A percentile compares a stretch with the other conserved stretches of the same genome.
phyloP scores from a whole-genome alignment of 495 filamentous ascomycete species.

The Lophium mytilinum region DNA sequence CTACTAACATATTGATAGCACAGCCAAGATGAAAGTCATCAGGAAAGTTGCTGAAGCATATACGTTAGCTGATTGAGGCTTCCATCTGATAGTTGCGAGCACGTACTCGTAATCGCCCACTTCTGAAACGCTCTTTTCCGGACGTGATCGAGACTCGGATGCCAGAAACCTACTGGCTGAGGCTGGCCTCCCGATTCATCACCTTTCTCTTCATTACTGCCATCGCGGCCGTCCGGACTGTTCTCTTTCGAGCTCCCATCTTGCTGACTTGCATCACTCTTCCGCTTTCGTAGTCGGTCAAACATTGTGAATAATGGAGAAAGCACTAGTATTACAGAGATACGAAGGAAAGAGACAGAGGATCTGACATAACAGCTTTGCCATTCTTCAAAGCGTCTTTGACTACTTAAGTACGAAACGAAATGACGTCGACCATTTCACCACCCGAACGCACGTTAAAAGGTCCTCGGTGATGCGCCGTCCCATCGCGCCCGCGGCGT shows the following conservation, averaged over 20 bases:
- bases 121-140: neutral
- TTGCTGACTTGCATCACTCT: neutral
- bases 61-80: neutral
- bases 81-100: neutral
- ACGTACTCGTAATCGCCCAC: neutral
- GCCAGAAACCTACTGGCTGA: slow-evolving; percentile 1
- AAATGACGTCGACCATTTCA: too few relatives aligned
- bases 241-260: neutral
- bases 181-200: neutral
- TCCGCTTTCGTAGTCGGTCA: neutral
- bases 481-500: too few relatives aligned
- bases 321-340: too few relatives aligned
- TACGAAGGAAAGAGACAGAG: too few relatives aligned
- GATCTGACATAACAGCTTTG: too few relatives aligned
- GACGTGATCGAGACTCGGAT: neutral
- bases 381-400: too few relatives aligned
- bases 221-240: neutral
- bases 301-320: too few relatives aligned
- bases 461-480: too few relatives aligned
- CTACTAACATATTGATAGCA: slow-evolving; percentile 17
- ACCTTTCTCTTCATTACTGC: neutral
- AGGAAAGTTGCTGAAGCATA: neutral
- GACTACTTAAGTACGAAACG: too few relatives aligned
- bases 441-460: too few relatives aligned
- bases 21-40: slow-evolving; percentile 21